Conservation (phyloP, 257 asterid genomes). For the Linderniella brevidens region DNA sequence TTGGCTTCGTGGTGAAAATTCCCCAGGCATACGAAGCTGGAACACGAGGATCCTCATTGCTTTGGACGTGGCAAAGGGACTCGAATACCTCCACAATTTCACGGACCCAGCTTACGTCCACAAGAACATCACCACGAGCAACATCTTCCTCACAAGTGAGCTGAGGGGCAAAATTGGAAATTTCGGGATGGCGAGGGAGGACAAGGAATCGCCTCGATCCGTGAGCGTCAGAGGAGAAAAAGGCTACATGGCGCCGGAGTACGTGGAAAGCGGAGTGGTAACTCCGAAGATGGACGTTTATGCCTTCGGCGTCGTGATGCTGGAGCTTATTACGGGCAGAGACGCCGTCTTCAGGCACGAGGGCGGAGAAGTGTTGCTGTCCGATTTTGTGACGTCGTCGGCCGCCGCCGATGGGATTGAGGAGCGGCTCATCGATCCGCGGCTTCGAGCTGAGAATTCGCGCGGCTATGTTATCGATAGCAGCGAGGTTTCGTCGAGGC, state of each 20-base stretch:
- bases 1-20: conserved; percentile 27
- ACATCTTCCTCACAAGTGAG: conserved; percentile 27
- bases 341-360: conserved; percentile 20
- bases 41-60: conserved; percentile 34
- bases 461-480: conserved; percentile 45
- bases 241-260: conserved; percentile 60
- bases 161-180: conserved; percentile 56
- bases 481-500: conserved; percentile 29
- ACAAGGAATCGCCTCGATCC: conserved; percentile 12
- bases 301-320: conserved; percentile 46
- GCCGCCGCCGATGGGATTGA: conserved; percentile 14
- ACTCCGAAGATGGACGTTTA: conserved; percentile 44
- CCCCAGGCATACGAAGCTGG: conserved; percentile 30
- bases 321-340: conserved; percentile 51
- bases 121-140: conserved; percentile 31
- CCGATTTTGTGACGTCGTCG: conserved; percentile 15
- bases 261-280: conserved; percentile 16
- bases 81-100: conserved; percentile 58
- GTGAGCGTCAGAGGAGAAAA: conserved; percentile 17
- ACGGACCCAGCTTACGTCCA: conserved; percentile 53
- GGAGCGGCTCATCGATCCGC: conserved; percentile 27
- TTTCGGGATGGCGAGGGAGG: conserved; percentile 28
- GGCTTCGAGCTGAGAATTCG: conserved; percentile 38
- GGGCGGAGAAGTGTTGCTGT: conserved; percentile 25
- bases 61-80: conserved; percentile 55